phyloP scores from a whole-genome alignment of 176 grass and related monocot genomes.

The Stipa capillata region DNA sequence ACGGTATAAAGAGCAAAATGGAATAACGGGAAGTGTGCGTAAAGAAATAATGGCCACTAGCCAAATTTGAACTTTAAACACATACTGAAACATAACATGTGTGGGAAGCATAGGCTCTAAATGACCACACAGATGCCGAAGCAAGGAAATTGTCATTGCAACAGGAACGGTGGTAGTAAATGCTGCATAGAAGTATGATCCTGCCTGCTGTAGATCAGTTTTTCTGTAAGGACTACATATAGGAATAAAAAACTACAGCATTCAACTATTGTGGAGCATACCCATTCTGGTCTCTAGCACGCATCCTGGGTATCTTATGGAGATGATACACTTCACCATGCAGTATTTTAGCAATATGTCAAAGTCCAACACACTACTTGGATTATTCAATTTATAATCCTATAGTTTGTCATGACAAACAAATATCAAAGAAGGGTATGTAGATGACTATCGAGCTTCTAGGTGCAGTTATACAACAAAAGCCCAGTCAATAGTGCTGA shows the following conservation, averaged over 20 bases:
- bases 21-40: not conserved
- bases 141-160: not conserved
- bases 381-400: not conserved
- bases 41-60: not conserved
- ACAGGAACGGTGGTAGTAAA: not conserved
- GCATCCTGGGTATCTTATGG: not conserved
- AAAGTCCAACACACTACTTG: not conserved
- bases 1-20: not conserved
- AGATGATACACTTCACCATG: not conserved
- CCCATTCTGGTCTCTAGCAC: not conserved
- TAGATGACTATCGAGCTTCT: not conserved
- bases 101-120: not conserved
- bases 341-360: not conserved
- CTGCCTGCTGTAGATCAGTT: not conserved
- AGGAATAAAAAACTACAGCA: not conserved
- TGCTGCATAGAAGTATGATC: not conserved
- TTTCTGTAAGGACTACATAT: not conserved
- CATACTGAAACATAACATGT: not conserved
- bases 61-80: not conserved
- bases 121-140: not conserved
- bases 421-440: not conserved
- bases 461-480: not conserved
- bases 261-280: not conserved
- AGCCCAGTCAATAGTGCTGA: not conserved
- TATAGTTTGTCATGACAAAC: not conserved